A percentile compares a stretch with the other conserved stretches of the same genome.
These are phyloP conservation scores for Colletotrichum scovillei DNA, from an alignment of 2,329 filamentous ascomycete species.

Conservation along the genomic window DNA sequence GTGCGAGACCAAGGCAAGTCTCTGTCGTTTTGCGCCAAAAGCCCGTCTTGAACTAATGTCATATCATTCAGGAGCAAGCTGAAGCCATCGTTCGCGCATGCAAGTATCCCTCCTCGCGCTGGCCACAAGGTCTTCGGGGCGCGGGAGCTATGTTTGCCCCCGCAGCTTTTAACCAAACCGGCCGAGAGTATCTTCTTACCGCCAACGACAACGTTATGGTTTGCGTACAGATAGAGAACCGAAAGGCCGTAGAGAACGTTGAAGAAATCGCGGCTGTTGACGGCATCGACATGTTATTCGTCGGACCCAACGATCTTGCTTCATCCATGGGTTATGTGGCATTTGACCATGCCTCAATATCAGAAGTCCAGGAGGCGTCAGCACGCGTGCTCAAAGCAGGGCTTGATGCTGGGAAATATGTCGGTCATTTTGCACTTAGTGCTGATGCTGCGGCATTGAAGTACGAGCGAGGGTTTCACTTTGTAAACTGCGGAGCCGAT, in stretches of 20 bases:
- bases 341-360: conserved; percentile 45
- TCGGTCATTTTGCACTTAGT: conserved; percentile 46
- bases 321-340: conserved; percentile 45
- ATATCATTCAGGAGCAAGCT: conserved; percentile 38
- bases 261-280: conserved; percentile 55
- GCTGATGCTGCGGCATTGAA: conserved; percentile 43
- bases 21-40: not conserved
- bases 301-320: conserved; percentile 57
- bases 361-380: conserved; percentile 45
- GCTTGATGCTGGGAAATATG: conserved; percentile 46
- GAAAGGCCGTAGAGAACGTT: conserved; percentile 56
- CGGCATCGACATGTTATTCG: conserved; percentile 57
- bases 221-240: conserved; percentile 58
- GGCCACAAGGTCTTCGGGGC: conserved; percentile 41
- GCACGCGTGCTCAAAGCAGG: conserved; percentile 41
- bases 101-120: conserved; percentile 42
- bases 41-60: not conserved
- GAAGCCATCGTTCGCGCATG: conserved; percentile 40
- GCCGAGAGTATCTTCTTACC: conserved; percentile 57
- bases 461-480: conserved; percentile 46
- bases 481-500: conserved; percentile 50
- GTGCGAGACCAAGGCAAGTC: conserved; percentile 8
- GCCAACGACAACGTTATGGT: conserved; percentile 60
- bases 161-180: conserved; percentile 41
- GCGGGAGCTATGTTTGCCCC: conserved; percentile 45